Base-by-base conservation (phyloP, 352 stramenopile genomes). In the Phytophthora podocarpi region DNA sequence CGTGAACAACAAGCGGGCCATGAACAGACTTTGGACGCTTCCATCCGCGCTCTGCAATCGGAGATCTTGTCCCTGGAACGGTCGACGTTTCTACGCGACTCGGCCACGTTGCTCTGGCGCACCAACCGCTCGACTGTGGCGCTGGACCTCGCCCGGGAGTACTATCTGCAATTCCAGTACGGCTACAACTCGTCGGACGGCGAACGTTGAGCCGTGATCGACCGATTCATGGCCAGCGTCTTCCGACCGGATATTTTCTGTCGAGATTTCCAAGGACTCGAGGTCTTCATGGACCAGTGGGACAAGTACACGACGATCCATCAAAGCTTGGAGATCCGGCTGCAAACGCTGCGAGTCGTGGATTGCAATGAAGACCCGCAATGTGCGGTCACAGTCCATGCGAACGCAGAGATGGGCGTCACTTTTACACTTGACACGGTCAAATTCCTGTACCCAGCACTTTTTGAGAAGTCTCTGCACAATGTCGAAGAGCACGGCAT, bases 281-380 rank as follows among this genome's bases (percentile, higher is more conserved):
- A 23, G 26, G 65, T 3, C n/a, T 73, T 85, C 15, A 43, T 88
- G 43, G 45, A 66, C 20, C 78, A 85, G 49, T 88, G 78, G 78
- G 67, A 82, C 42, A 76, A 68, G 48, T 85, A 88, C 52, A 88
- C 78, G 16, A 70, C 56, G 2, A 74, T 72, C 63, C 76, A 88
- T 57, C 57, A 70, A 24, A 51, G 75, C 23, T 58, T 84, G 7
- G 34, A 36, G 16, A 49, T 73, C n/a, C 45, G 43, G 18, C 53
- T 87, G 11, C 41, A 39, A 12, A 51, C 63, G 9, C 43, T 84
- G 35, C 42, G 50, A 4, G 36, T 85, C 15, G 46, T 78, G 10
- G 78, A 83, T 43, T 45, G 5, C 21, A 57, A 82, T n/a, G 66
- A 75, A 24, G 64, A 43, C 15, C 11, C 35, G 16, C 36, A 67